These are phyloP conservation scores for Ascochyta fabae DNA, from an alignment of 2,329 filamentous ascomycete genomes.

Conservation along the genomic window DNA sequence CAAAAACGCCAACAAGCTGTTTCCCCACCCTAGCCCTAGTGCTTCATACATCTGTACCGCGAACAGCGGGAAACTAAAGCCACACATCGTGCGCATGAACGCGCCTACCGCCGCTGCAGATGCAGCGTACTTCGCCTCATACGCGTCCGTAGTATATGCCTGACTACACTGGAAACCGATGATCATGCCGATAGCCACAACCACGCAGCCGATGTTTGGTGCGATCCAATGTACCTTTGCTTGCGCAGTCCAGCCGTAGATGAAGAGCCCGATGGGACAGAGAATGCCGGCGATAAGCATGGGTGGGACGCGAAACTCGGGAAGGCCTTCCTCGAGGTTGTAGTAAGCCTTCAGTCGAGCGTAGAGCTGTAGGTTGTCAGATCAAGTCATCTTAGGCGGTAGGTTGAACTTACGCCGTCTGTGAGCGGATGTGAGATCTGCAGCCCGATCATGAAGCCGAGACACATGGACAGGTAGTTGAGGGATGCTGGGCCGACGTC, in stretches of 20 bases:
- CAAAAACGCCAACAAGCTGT: slow-evolving; percentile 60
- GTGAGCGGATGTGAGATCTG: slow-evolving; percentile 54
- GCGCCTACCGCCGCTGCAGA: slow-evolving; percentile 67
- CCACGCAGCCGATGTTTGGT: slow-evolving; percentile 59
- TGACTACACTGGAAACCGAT: slow-evolving; percentile 64
- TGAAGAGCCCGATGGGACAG: slow-evolving; percentile 55
- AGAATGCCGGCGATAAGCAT: slow-evolving; percentile 63
- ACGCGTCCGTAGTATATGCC: slow-evolving; percentile 70
- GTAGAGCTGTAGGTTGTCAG: slow-evolving; percentile 25
- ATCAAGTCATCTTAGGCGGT: not conserved
- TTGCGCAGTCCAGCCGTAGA: slow-evolving; percentile 64
- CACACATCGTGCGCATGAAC: slow-evolving; percentile 61
- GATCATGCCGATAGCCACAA: slow-evolving; percentile 58
- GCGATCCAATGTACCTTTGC: slow-evolving; percentile 62
- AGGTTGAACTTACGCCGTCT: slow-evolving; percentile 43
- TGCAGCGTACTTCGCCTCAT: slow-evolving; percentile 53
- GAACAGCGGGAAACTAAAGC: slow-evolving; percentile 64
- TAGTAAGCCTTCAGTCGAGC: slow-evolving; percentile 32
- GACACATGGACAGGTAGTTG: slow-evolving; percentile 67
- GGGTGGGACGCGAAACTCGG: slow-evolving; percentile 57
- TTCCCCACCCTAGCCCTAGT: slow-evolving; percentile 66
- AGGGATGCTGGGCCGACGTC: slow-evolving; percentile 64
- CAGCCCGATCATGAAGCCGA: slow-evolving; percentile 62
- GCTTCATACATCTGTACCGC: slow-evolving; percentile 63
- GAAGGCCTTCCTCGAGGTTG: slow-evolving; percentile 40